Conservation (phyloP, 495 filamentous ascomycete species). For the Xylaria sp. region DNA sequence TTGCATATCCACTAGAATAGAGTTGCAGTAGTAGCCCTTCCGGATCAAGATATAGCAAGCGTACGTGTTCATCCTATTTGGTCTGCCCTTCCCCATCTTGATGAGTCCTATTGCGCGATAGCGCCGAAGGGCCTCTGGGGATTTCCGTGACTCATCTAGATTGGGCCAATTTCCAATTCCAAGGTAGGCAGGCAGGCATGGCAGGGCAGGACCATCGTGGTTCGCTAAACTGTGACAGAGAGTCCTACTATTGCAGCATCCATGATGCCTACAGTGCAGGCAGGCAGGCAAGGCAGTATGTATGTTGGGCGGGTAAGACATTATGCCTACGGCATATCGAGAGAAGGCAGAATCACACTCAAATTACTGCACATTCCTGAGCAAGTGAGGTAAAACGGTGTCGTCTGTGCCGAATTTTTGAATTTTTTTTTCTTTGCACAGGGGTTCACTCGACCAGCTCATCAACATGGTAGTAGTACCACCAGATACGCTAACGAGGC, state of each 20-base stretch:
- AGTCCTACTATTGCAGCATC: constrained; percentile 12
- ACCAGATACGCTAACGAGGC: neutral
- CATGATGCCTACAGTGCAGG: constrained; percentile 22
- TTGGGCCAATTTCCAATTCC: constrained; percentile 16
- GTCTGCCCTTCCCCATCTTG: constrained; percentile 3
- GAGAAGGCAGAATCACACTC: neutral
- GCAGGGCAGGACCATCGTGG: neutral
- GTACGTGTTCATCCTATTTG: neutral
- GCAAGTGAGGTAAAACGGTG: constrained; percentile 5
- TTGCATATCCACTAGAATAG: constrained; percentile 5
- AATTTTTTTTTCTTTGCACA: neutral
- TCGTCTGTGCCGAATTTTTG: neutral
- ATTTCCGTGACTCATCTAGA: constrained; percentile 24
- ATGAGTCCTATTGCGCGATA: neutral
- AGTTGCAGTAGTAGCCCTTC: constrained; percentile 20
- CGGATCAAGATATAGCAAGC: neutral
- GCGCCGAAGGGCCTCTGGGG: constrained; percentile 1
- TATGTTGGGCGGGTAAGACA: constrained; percentile 9
- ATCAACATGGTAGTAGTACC: constrained; percentile 2
- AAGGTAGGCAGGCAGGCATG: too few species aligned
- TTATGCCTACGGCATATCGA: neutral
- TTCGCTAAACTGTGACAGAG: constrained; percentile 21
- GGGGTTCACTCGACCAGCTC: constrained; percentile 6
- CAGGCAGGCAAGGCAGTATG: neutral
- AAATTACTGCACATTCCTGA: constrained; percentile 17